A percentile compares a stretch with the other conserved stretches of the same genome.
Evolutionary conservation across 768 basidiomycete species (phyloP).

Genomic region (Russula olivacea): DNA sequence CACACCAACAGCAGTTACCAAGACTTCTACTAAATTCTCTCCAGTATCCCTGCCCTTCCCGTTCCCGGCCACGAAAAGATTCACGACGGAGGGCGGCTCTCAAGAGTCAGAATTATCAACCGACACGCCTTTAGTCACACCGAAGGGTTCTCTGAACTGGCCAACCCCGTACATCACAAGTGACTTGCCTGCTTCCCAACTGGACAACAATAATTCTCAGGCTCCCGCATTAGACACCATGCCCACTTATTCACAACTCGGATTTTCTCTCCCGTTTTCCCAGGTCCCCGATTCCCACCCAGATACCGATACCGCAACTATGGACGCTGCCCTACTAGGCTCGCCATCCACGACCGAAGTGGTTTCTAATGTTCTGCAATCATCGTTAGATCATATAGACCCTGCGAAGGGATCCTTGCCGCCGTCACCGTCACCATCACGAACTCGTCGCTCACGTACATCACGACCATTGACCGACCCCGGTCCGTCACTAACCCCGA

Average conservation of each 20-base stretch:
- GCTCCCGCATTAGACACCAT: constrained; percentile 28
- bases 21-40: neutral
- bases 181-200: constrained; percentile 35
- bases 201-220: constrained; percentile 34
- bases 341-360: constrained; percentile 2
- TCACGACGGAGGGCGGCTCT: constrained; percentile 27
- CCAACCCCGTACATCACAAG: constrained; percentile 28
- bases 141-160: constrained; percentile 50
- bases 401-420: neutral
- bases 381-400: neutral
- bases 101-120: constrained; percentile 44
- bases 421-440: neutral
- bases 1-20: neutral
- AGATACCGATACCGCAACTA: neutral
- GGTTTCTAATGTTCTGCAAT: neutral
- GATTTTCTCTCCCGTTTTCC: constrained; percentile 30
- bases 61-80: constrained; percentile 8
- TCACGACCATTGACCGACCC: neutral
- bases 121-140: constrained; percentile 49
- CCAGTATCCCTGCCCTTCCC: constrained; percentile 1
- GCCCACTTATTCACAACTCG: constrained; percentile 34
- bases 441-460: constrained; percentile 13
- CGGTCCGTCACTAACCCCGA: neutral
- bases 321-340: too few species aligned
- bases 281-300: constrained; percentile 5